Evolutionary conservation across 2,329 filamentous ascomycete species (phyloP).

Genomic region (Xylaria digitata): DNA sequence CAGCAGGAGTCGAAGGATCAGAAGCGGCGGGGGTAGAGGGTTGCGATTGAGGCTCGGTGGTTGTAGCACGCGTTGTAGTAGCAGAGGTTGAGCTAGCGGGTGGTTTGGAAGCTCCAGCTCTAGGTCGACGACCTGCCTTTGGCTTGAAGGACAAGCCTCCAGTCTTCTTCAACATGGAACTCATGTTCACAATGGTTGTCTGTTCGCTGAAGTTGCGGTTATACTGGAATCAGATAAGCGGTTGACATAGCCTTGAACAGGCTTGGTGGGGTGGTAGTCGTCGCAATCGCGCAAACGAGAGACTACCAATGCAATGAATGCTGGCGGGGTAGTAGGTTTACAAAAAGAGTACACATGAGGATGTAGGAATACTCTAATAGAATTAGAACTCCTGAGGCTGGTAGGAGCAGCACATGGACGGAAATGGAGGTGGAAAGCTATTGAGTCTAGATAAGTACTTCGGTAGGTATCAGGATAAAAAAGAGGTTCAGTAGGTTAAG

Average conservation of each 20-base stretch:
- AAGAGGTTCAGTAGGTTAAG: neutral
- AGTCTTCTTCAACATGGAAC: slow-evolving; percentile 76
- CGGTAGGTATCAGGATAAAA: neutral
- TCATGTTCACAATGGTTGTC: slow-evolving; percentile 57
- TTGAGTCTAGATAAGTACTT: neutral
- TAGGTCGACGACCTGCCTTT: slow-evolving; percentile 69
- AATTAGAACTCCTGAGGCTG: neutral
- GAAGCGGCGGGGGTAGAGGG: slow-evolving; percentile 30
- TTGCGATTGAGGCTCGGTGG: slow-evolving; percentile 40
- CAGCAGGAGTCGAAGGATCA: slow-evolving; percentile 35
- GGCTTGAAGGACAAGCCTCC: slow-evolving; percentile 74
- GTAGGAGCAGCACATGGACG: neutral
- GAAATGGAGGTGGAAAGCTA: neutral
- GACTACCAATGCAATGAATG: neutral
- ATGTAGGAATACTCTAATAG: neutral
- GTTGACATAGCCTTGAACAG: slow-evolving; percentile 31
- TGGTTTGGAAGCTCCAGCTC: slow-evolving; percentile 54
- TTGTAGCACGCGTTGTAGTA: slow-evolving; percentile 42
- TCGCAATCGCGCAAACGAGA: slow-evolving; percentile 17
- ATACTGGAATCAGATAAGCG: slow-evolving; percentile 27
- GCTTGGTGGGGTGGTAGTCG: slow-evolving; percentile 19
- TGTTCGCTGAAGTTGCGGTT: slow-evolving; percentile 32
- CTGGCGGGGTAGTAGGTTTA: neutral
- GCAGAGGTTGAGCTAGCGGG: slow-evolving; percentile 40
- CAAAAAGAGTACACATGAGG: neutral